Evolutionary conservation across 441 rosid genomes (phyloP).

Genomic region (Arabidopsis hybrid): DNA sequence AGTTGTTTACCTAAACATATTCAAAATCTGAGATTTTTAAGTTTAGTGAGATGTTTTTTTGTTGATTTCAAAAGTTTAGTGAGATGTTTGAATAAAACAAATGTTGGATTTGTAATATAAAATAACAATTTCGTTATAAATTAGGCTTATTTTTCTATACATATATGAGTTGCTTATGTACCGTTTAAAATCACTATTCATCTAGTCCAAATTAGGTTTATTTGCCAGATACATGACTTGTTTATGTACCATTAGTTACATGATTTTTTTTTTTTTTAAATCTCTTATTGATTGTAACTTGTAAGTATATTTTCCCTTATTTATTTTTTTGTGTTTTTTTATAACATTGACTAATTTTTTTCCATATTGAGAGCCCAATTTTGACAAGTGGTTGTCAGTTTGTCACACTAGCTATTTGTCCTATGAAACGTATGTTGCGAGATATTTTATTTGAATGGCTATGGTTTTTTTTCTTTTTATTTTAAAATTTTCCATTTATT

Average conservation of each 20-base stretch:
- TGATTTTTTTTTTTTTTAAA: neutral
- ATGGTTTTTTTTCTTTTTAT: neutral
- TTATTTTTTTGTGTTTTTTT: neutral
- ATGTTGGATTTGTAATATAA: neutral
- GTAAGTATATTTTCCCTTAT: neutral
- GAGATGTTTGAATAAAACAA: neutral
- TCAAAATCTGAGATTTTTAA: neutral
- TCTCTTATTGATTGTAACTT: neutral
- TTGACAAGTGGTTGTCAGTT: constrained; percentile 11
- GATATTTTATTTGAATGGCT: constrained; percentile 14
- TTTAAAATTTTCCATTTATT: neutral
- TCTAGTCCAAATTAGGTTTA: neutral
- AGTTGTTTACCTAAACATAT: neutral
- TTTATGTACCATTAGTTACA: neutral
- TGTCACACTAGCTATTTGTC: neutral
- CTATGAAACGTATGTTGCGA: neutral
- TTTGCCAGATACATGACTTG: neutral
- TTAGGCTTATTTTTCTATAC: neutral
- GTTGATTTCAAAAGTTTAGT: neutral
- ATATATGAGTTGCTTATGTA: neutral
- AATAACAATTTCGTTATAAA: too few species aligned
- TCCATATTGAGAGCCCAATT: neutral
- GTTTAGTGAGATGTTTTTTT: neutral
- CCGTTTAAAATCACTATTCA: neutral
- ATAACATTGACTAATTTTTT: neutral